Conservation (phyloP, 257 asterid species). For the Linderniella brevidens region DNA sequence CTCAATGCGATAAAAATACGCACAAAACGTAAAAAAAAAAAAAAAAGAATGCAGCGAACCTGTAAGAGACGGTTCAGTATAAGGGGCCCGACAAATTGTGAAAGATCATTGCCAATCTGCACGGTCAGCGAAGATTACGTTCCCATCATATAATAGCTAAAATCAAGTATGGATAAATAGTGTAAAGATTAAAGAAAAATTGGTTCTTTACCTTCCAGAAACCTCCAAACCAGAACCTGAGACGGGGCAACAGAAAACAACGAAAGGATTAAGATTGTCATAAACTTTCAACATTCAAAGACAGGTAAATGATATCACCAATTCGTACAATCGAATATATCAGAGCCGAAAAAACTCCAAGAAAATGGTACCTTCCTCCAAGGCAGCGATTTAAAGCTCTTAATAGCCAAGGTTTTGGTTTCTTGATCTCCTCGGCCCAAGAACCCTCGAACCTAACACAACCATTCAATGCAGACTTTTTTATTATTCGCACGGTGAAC, state of each 20-base stretch:
- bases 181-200: constrained; percentile 8
- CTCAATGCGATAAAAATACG: no score
- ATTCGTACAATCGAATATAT: no score
- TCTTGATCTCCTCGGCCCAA: constrained; percentile 67
- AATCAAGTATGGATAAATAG: neutral
- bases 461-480: neutral
- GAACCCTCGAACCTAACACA: constrained; percentile 64
- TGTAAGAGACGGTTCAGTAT: constrained; percentile 59
- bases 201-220: constrained; percentile 69
- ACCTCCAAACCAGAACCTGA: constrained; percentile 99
- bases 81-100: constrained; percentile 92
- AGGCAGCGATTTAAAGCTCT: constrained; percentile 76
- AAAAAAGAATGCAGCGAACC: constrained; percentile 27
- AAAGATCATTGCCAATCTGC: constrained; percentile 71
- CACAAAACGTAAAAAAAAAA: neutral
- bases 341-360: constrained; percentile 5
- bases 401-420: constrained; percentile 87
- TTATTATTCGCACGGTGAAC: constrained; percentile 1
- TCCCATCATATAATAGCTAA: neutral
- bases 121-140: constrained; percentile 13
- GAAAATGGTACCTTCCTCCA: constrained; percentile 68
- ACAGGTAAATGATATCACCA: no score
- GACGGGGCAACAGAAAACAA: constrained; percentile 6
- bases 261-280: no score
- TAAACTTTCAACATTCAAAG: no score